These are phyloP conservation scores for Lactarius sanguifluus DNA, from an alignment of 768 basidiomycete species.

Conservation along the genomic window DNA sequence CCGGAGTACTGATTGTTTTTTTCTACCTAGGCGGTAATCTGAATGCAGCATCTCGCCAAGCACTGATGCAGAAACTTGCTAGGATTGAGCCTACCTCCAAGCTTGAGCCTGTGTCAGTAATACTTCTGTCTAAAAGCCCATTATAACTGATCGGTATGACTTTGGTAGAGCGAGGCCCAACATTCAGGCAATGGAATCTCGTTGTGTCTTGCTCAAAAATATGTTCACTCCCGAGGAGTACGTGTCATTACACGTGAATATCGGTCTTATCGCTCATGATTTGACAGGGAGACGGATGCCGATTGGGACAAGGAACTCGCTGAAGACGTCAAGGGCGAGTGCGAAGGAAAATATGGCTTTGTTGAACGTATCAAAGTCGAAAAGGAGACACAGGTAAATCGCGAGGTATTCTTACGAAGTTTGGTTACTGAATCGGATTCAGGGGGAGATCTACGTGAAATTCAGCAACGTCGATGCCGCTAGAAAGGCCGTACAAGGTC, in stretches of 20 bases:
- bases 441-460: slow-evolving; percentile 98
- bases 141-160: slow-evolving; percentile 24
- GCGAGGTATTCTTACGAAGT: background rate
- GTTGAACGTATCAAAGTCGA: slow-evolving; percentile 90
- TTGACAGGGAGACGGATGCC: slow-evolving; percentile 81
- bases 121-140: background rate
- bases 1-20: slow-evolving; percentile 13
- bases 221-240: slow-evolving; percentile 99
- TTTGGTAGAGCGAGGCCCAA: slow-evolving; percentile 63
- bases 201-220: slow-evolving; percentile 85
- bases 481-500: slow-evolving; percentile 79
- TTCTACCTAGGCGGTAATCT: slow-evolving; percentile 81
- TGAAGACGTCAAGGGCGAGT: slow-evolving; percentile 95
- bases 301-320: slow-evolving; percentile 97
- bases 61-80: slow-evolving; percentile 99
- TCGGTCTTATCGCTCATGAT: background rate
- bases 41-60: slow-evolving; percentile 97
- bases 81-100: slow-evolving; percentile 71
- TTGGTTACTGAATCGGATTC: slow-evolving; percentile 7
- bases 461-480: slow-evolving; percentile 79
- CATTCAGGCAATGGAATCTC: slow-evolving; percentile 86
- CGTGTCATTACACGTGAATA: slow-evolving; percentile 33
- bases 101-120: slow-evolving; percentile 61
- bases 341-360: slow-evolving; percentile 84
- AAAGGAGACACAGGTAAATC: slow-evolving; percentile 85